Percentiles rank a stretch among this genome's conserved stretches.
Evolutionary conservation across 345 rosid genomes (phyloP).

Genomic region (Mangifera indica): DNA sequence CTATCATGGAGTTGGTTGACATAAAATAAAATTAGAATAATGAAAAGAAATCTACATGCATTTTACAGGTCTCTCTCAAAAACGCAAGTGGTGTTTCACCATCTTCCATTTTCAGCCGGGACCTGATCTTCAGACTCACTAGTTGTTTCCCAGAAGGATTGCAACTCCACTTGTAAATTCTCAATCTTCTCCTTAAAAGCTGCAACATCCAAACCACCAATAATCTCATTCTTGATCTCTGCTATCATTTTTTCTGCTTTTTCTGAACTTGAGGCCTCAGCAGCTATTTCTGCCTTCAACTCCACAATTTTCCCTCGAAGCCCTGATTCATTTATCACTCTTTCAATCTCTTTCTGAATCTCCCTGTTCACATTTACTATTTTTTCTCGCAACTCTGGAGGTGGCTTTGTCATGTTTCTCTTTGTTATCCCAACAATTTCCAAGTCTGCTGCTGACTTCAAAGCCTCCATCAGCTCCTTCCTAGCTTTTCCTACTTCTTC

Average conservation of each 20-base stretch:
- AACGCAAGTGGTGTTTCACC: slow-evolving; percentile 7
- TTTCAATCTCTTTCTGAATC: slow-evolving; percentile 30
- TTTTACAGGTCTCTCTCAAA: not conserved
- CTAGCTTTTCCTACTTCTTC: slow-evolving; percentile 27
- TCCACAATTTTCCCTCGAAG: slow-evolving; percentile 30
- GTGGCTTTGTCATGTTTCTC: slow-evolving; percentile 25
- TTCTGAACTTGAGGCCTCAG: slow-evolving; percentile 25
- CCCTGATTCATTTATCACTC: slow-evolving; percentile 27
- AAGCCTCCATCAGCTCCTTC: slow-evolving; percentile 29
- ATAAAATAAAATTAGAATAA: not conserved
- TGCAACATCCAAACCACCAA: slow-evolving; percentile 28
- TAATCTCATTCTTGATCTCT: slow-evolving; percentile 33
- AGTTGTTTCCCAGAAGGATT: slow-evolving; percentile 19
- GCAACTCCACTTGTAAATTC: slow-evolving; percentile 24
- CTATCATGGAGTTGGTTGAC: not conserved
- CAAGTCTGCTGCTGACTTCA: slow-evolving; percentile 34
- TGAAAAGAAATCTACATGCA: not conserved
- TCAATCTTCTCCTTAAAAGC: slow-evolving; percentile 37
- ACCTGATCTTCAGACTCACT: slow-evolving; percentile 9
- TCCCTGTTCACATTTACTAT: slow-evolving; percentile 30
- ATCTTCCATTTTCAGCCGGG: slow-evolving; percentile 35
- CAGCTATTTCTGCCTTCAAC: slow-evolving; percentile 32
- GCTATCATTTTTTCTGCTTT: slow-evolving; percentile 25
- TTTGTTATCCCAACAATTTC: slow-evolving; percentile 32
- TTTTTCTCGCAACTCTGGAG: slow-evolving; percentile 28